These are phyloP conservation scores for Plasmopara halstedii DNA, from an alignment of 352 stramenopile species.

Conservation along the genomic window DNA sequence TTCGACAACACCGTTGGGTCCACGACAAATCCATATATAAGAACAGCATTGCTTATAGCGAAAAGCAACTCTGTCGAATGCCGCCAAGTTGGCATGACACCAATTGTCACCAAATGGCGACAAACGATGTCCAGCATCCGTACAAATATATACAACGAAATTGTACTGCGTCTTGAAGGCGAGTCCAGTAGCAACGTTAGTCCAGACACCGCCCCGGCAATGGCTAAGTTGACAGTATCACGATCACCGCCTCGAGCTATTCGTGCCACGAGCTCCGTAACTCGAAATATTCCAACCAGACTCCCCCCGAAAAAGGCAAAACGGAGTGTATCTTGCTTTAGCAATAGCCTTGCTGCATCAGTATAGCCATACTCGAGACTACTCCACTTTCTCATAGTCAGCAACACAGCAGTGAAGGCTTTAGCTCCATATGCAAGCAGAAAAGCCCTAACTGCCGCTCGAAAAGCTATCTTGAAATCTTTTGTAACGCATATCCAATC, in stretches of 20 bases:
- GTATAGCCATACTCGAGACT: conserved; percentile 68
- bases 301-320: conserved; percentile 74
- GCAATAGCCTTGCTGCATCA: conserved; percentile 58
- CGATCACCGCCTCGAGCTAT: conserved; percentile 31
- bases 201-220: conserved; percentile 59
- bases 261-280: conserved; percentile 50
- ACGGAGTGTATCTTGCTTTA: conserved; percentile 59
- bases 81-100: conserved; percentile 39
- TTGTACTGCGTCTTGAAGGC: conserved; percentile 47
- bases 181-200: conserved; percentile 69
- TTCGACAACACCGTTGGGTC: conserved; percentile 62
- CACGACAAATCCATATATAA: conserved; percentile 77
- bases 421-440: conserved; percentile 76
- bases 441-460: conserved; percentile 45
- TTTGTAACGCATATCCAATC: conserved; percentile 25
- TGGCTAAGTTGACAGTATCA: conserved; percentile 54
- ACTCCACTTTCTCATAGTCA: conserved; percentile 76
- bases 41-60: conserved; percentile 59
- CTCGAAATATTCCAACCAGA: conserved; percentile 63
- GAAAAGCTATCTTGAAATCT: conserved; percentile 43
- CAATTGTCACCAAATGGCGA: conserved; percentile 52
- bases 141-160: conserved; percentile 83
- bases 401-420: conserved; percentile 67
- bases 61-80: conserved; percentile 76
- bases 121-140: conserved; percentile 79